Evolutionary conservation across 305 asterid species (phyloP).

Genomic region (Fraxinus dipetala): DNA sequence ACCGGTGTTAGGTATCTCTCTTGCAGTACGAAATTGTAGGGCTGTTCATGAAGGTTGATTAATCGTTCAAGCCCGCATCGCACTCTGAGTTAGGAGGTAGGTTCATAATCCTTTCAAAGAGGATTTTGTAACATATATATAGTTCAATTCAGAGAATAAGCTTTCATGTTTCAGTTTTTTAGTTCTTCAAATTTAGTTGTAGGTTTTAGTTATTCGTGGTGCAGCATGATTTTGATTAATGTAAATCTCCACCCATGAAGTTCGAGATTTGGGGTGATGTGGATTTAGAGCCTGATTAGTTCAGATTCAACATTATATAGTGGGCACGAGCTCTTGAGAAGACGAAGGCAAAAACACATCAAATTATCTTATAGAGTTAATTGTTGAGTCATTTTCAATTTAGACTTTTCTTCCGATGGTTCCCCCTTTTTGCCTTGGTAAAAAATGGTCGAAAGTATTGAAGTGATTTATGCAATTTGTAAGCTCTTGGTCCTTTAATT

Average conservation of each 20-base stretch:
- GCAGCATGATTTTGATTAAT: slow-evolving; percentile 34
- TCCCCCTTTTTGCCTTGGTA: neutral
- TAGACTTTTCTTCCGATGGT: neutral
- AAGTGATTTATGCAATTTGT: neutral
- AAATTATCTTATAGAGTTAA: slow-evolving; percentile 19
- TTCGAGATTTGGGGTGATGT: slow-evolving; percentile 26
- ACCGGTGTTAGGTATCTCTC: slow-evolving; percentile 47
- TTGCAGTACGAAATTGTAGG: slow-evolving; percentile 27
- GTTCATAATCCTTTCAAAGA: slow-evolving; percentile 50
- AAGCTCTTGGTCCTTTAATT: neutral
- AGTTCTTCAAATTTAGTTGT: slow-evolving; percentile 17
- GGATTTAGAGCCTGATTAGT: slow-evolving; percentile 26
- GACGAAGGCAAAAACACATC: slow-evolving; percentile 14
- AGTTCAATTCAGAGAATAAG: slow-evolving; percentile 66
- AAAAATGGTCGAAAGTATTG: neutral
- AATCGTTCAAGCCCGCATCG: neutral
- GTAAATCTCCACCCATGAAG: slow-evolving; percentile 25
- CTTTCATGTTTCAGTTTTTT: slow-evolving; percentile 18
- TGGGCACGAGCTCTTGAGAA: slow-evolving; percentile 23
- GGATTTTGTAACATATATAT: slow-evolving; percentile 80
- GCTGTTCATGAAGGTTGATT: slow-evolving; percentile 35
- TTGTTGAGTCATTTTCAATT: neutral
- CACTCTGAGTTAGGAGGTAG: slow-evolving; percentile 40
- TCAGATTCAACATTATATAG: slow-evolving; percentile 14
- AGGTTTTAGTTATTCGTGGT: slow-evolving; percentile 43